Evolutionary conservation across 1,284 basidiomycete species (phyloP).

Genomic region (Wolfiporia cocos): DNA sequence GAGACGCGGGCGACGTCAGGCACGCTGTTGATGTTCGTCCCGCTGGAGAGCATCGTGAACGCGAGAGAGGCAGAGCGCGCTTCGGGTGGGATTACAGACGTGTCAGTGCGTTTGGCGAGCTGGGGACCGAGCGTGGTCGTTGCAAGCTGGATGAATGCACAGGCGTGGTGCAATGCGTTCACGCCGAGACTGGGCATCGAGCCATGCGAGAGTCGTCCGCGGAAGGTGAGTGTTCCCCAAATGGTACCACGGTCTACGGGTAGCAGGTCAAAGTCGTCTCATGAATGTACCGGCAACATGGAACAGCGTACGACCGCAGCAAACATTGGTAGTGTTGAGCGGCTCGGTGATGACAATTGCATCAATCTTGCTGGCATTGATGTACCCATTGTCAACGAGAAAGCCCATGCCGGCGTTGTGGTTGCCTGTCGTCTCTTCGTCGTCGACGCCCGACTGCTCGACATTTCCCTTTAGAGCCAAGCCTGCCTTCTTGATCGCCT

Average conservation of each 20-base stretch:
- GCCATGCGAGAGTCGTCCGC: conserved; percentile 6
- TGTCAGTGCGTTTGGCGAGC: conserved; percentile 3
- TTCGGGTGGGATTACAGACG: conserved; percentile 6
- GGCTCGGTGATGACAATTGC: conserved; percentile 10
- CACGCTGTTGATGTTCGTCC: conserved; percentile 8
- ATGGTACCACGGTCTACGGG: conserved; percentile 10
- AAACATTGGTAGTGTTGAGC: conserved; percentile 9
- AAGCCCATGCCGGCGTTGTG: conserved; percentile 8
- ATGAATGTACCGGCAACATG: not conserved
- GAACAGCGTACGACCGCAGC: conserved; percentile 8
- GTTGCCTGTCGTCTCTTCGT: conserved; percentile 8
- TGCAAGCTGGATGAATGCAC: conserved; percentile 7
- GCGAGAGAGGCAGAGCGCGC: conserved; percentile 6
- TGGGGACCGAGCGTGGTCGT: conserved; percentile 4
- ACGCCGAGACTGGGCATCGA: conserved; percentile 9
- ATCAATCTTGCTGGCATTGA: conserved; percentile 8
- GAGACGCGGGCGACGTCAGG: conserved; percentile 4
- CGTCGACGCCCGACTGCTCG: conserved; percentile 9
- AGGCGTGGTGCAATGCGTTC: conserved; percentile 10
- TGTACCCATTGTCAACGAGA: conserved; percentile 8
- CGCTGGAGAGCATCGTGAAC: conserved; percentile 7
- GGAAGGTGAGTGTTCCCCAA: conserved; percentile 10
- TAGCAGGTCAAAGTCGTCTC: not conserved
- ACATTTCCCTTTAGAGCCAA: conserved; percentile 7
- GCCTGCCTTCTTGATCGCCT: conserved; percentile 7